Conservation (phyloP, 1,139 yeast species). For the Groenewaldozyma auringiensis region DNA sequence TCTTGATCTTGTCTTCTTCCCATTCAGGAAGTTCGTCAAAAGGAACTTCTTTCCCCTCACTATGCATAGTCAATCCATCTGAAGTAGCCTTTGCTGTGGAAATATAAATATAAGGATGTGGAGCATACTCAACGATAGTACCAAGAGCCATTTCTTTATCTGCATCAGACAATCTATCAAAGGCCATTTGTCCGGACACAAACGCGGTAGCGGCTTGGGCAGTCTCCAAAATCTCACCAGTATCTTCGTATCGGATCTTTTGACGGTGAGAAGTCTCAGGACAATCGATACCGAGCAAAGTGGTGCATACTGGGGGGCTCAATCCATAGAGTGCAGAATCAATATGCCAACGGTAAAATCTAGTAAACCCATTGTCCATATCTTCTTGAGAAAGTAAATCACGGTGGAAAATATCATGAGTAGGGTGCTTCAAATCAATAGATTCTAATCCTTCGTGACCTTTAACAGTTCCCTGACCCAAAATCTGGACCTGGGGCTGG, state of each 20-base stretch:
- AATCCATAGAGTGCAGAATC: conserved; percentile 81
- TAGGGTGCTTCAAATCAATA: conserved; percentile 68
- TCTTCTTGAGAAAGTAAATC: conserved; percentile 53
- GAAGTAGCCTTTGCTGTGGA: conserved; percentile 73
- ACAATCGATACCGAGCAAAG: conserved; percentile 73
- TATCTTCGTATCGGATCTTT: conserved; percentile 58
- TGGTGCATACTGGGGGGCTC: conserved; percentile 79
- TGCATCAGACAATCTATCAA: conserved; percentile 53
- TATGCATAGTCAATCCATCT: conserved; percentile 78
- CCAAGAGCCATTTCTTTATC: conserved; percentile 66
- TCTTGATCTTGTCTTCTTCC: conserved; percentile 70
- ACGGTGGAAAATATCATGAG: conserved; percentile 73
- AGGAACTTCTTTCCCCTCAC: conserved; percentile 64
- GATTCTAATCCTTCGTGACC: conserved; percentile 64
- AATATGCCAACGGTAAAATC: conserved; percentile 89
- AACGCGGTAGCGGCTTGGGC: conserved; percentile 86
- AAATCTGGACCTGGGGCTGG: conserved; percentile 83
- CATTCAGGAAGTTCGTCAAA: conserved; percentile 67
- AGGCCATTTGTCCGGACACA: conserved; percentile 73
- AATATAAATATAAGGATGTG: conserved; percentile 83
- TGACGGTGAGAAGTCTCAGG: conserved; percentile 40
- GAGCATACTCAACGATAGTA: conserved; percentile 79
- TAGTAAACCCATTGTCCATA: conserved; percentile 55
- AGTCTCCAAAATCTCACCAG: conserved; percentile 53
- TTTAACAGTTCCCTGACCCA: conserved; percentile 70